Conservation (phyloP, 202 grass and related monocot species). For the Schoenoplectus tabernaemontani region DNA sequence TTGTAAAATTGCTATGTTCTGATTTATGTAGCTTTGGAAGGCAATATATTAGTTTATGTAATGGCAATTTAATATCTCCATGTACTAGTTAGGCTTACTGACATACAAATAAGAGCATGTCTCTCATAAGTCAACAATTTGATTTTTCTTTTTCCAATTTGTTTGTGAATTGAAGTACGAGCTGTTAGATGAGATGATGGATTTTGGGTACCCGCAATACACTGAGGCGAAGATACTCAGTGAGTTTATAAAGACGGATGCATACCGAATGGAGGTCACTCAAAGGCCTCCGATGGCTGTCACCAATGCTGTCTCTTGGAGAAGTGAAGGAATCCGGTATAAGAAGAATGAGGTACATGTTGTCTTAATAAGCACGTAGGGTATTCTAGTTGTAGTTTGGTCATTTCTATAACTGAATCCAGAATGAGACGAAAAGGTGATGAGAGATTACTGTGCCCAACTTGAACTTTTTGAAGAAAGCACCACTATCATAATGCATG, state of each 20-base stretch:
- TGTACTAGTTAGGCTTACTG: neutral
- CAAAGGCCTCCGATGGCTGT: constrained; percentile 98
- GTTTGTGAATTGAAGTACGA: constrained; percentile 52
- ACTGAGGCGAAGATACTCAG: constrained; percentile 95
- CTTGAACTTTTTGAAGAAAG: neutral
- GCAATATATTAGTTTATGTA: neutral
- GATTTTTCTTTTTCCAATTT: constrained; percentile 12
- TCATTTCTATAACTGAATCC: neutral
- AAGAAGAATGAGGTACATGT: constrained; percentile 94
- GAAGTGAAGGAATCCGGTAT: constrained; percentile 91
- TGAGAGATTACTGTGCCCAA: neutral
- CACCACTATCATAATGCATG: neutral
- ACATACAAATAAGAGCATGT: neutral
- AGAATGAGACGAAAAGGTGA: neutral
- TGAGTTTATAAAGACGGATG: constrained; percentile 98
- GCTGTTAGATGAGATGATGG: constrained; percentile 98
- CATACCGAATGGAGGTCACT: constrained; percentile 83
- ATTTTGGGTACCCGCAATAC: constrained; percentile 97
- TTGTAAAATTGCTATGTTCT: neutral
- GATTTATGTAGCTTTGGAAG: neutral
- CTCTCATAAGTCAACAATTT: neutral
- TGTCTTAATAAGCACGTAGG: constrained; percentile 1
- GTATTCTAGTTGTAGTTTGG: neutral
- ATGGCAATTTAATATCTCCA: neutral
- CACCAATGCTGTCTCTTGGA: constrained; percentile 95